Evolutionary conservation across 2,329 filamentous ascomycete species (phyloP), one percentile per base, ranked within the genome.

Genomic region (Pleoardoris graminearum): DNA sequence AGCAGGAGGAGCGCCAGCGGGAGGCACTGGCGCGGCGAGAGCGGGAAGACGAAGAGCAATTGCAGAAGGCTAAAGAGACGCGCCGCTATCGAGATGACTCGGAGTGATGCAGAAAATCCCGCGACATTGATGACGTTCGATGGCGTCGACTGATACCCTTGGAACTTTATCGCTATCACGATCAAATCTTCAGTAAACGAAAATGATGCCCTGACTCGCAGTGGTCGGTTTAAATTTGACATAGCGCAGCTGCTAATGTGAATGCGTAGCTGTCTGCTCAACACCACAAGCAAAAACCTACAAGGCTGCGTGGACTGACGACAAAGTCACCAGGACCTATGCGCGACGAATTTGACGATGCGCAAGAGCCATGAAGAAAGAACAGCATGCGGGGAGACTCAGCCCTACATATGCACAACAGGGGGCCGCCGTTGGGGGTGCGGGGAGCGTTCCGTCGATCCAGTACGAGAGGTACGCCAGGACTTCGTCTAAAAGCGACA

Each of bases 1-100:
- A 85, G 58, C 89, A 95, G 71, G 90, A 94, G 68, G 89, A 93
- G 73, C 80, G 86, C 55, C 69, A 79, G 60, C 77, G 75, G 48
- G 77, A 78, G 50, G 72, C 58, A 16, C 61, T 77, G 51, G 68
- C 72, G 35, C 73, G 77, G 61, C 72, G 72, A 51, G 70, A 69
- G 38, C 66, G 65, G 12, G 70, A 75, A 41, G 71, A 73, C 35
- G 68, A 70, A 12, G 59, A 64, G 43, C 63, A 53, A 38, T 53
- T 54, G 23, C 61, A 66, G 27, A 57, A 53, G 42, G 63, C 62
- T 11, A 62, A 60, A 41, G 64, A 68, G 22, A 58, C 59, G 32
- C 57, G 65, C 44, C 55, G 62, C 25, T 61, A 68, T 22, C 55
- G 66, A 32, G 66, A 69, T 8, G 62, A 70, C 27, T 68, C 65